Conservation (phyloP, 768 basidiomycete species). For the Chiua virens region DNA sequence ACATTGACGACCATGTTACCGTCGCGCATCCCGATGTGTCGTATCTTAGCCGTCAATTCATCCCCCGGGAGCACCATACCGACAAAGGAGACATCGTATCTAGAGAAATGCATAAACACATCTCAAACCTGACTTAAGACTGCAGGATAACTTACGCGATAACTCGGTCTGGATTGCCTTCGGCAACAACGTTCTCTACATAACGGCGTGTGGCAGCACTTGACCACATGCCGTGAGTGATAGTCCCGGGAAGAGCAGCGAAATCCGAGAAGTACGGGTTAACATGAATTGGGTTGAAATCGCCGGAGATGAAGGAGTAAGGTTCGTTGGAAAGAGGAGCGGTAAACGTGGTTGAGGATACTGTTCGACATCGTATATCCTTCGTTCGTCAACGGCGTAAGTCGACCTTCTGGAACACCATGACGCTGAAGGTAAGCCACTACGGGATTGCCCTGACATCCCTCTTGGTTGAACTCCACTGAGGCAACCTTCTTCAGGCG, state of each 20-base stretch:
- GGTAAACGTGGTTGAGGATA: constrained; percentile 65
- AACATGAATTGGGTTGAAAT: constrained; percentile 98
- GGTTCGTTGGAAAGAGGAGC: constrained; percentile 92
- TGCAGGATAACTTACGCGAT: constrained; percentile 59
- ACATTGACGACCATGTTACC: constrained; percentile 93
- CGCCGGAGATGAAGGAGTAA: constrained; percentile 93
- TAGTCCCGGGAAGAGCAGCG: constrained; percentile 90
- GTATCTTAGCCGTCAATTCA: constrained; percentile 81
- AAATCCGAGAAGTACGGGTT: constrained; percentile 98
- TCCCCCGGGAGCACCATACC: constrained; percentile 96
- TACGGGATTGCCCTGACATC: constrained; percentile 91
- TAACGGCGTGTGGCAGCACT: constrained; percentile 92
- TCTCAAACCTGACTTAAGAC: not conserved
- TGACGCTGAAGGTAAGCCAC: constrained; percentile 91
- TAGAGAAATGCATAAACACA: constrained; percentile 28
- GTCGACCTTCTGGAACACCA: constrained; percentile 74
- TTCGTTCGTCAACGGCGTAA: constrained; percentile 75
- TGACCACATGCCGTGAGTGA: constrained; percentile 97
- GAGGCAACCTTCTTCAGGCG: constrained; percentile 85
- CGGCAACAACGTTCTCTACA: constrained; percentile 91
- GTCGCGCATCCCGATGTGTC: constrained; percentile 87
- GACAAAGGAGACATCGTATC: constrained; percentile 93
- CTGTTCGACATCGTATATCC: constrained; percentile 80
- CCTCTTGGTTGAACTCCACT: constrained; percentile 83
- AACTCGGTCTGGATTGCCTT: constrained; percentile 90